Evolutionary conservation across 2,329 filamentous ascomycete genomes (phyloP).

Genomic region (Rutstroemia sp.): DNA sequence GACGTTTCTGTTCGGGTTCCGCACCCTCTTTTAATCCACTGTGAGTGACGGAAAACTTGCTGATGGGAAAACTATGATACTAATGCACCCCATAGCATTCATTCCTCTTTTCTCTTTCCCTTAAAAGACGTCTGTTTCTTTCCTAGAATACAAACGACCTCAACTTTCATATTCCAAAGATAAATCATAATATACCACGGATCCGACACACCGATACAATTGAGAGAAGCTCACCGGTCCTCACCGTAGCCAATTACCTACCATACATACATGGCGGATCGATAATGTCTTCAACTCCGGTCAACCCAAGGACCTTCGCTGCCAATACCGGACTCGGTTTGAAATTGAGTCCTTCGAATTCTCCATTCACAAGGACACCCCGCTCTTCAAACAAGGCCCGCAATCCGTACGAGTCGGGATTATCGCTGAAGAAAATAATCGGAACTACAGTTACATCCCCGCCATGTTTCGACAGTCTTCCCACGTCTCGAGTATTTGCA

Average conservation of each 20-base stretch:
- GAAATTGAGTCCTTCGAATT: conserved; percentile 70
- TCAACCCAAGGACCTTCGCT: conserved; percentile 26
- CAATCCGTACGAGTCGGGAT: conserved; percentile 43
- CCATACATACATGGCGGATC: conserved; percentile 17
- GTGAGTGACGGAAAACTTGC: neutral
- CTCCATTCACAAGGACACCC: conserved; percentile 57
- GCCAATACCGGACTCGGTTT: conserved; percentile 34
- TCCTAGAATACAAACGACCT: neutral
- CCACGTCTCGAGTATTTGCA: conserved; percentile 65
- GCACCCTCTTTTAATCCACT: neutral
- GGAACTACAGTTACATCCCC: conserved; percentile 82
- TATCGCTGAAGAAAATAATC: conserved; percentile 77
- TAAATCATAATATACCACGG: neutral
- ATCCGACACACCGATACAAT: neutral
- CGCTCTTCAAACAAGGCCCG: conserved; percentile 52
- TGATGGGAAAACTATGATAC: neutral
- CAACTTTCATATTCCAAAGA: no score
- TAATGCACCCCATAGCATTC: neutral
- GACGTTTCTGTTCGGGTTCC: neutral
- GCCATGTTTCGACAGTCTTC: conserved; percentile 77
- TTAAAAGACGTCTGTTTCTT: neutral
- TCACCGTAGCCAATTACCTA: neutral
- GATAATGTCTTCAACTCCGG: conserved; percentile 30
- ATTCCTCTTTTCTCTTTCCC: neutral
- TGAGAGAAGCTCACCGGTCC: neutral